A percentile compares a stretch with the other conserved stretches of the same genome.
Conservation (phyloP, 83 land plant genomes). For the Thuja plicata region DNA sequence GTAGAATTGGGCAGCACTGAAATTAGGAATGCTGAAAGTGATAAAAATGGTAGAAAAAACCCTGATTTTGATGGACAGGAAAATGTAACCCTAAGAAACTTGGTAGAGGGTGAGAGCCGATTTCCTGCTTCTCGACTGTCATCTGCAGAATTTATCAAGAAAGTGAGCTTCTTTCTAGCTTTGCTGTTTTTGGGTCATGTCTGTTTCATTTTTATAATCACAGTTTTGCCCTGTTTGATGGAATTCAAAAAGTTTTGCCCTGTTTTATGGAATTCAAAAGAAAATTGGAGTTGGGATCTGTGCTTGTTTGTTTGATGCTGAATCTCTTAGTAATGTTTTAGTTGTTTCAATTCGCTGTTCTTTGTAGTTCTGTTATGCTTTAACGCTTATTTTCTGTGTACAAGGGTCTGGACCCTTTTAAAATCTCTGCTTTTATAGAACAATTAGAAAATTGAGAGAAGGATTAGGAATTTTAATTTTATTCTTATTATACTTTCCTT, state of each 20-base stretch:
- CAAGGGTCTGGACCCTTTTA: too few relatives aligned
- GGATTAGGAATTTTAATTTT: too few relatives aligned
- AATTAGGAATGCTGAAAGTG: background rate
- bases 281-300: background rate
- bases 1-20: background rate
- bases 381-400: too few relatives aligned
- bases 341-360: too few relatives aligned
- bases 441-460: too few relatives aligned
- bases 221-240: background rate
- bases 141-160: background rate
- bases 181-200: background rate
- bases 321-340: too few relatives aligned
- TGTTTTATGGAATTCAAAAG: background rate
- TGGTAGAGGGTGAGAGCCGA: background rate
- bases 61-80: background rate
- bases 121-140: background rate
- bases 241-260: background rate
- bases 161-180: background rate
- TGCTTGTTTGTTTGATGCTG: too few relatives aligned
- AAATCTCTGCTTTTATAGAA: too few relatives aligned
- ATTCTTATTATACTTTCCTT: too few relatives aligned
- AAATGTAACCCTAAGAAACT: background rate
- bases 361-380: too few relatives aligned
- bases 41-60: background rate
- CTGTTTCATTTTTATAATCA: background rate